Conservation (phyloP, 2,329 filamentous ascomycete genomes). For the Albifimbria verrucaria region DNA sequence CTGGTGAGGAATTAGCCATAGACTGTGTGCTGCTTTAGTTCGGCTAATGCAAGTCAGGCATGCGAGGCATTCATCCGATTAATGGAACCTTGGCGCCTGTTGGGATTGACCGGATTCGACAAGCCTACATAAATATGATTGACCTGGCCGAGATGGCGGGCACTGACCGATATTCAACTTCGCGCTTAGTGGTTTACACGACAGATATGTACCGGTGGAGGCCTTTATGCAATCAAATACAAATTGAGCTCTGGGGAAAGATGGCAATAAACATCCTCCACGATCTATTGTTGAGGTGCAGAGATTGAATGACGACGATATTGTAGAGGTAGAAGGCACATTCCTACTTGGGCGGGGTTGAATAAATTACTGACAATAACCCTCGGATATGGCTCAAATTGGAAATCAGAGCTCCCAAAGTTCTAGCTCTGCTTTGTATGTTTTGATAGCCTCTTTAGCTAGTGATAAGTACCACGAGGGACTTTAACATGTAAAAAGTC, state of each 20-base stretch:
- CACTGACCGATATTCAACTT: conserved; percentile 16
- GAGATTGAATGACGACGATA: conserved; percentile 28
- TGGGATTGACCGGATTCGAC: conserved; percentile 23
- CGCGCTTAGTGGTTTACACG: conserved; percentile 11
- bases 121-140: conserved; percentile 28
- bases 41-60: conserved; percentile 12
- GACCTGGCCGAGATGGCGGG: conserved; percentile 24
- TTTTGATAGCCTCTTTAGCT: too few species aligned
- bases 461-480: too few species aligned
- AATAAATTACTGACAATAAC: too few species aligned
- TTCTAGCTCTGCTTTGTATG: too few species aligned
- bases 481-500: too few species aligned
- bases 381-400: too few species aligned
- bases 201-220: conserved; percentile 31
- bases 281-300: conserved; percentile 28
- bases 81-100: conserved; percentile 25
- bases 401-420: too few species aligned
- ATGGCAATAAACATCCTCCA: conserved; percentile 24
- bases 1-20: conserved; percentile 12
- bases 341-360: conserved; percentile 9
- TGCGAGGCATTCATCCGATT: conserved; percentile 26
- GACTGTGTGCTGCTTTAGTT: background rate
- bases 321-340: conserved; percentile 28
- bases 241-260: conserved; percentile 27
- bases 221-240: conserved; percentile 26